phyloP scores from a whole-genome alignment of 305 asterid species.

The Solanum hybrid region DNA sequence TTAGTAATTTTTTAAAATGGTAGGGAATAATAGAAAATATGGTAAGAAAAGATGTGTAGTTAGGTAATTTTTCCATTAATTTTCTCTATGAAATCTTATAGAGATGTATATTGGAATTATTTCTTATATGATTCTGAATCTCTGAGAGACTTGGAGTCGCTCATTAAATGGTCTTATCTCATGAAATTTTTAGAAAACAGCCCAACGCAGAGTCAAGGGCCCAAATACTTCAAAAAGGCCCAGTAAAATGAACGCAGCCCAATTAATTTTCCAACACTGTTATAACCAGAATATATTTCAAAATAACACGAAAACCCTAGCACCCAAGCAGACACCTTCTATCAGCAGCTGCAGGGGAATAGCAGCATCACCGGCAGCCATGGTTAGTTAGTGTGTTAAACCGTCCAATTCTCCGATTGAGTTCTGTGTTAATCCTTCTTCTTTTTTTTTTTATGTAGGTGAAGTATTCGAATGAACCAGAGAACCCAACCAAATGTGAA shows the following conservation, averaged over 20 bases:
- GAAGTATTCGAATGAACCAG: slow-evolving; percentile 72
- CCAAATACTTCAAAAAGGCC: neutral
- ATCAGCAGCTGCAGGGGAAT: neutral
- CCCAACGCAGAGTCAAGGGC: neutral
- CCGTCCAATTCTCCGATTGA: neutral
- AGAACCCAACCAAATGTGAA: slow-evolving; percentile 57
- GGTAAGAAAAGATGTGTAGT: too few relatives aligned
- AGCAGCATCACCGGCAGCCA: neutral
- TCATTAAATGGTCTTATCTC: neutral
- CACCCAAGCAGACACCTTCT: neutral
- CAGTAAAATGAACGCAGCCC: neutral
- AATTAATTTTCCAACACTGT: neutral
- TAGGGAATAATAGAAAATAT: too few relatives aligned
- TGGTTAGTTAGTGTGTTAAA: neutral
- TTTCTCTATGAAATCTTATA: neutral
- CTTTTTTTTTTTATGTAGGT: slow-evolving; percentile 31
- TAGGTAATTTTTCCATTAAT: too few relatives aligned
- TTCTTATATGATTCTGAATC: neutral
- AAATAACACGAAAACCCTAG: neutral
- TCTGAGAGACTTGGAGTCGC: neutral
- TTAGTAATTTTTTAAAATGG: too few relatives aligned
- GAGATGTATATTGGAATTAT: neutral
- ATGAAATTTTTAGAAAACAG: neutral
- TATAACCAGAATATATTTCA: neutral
- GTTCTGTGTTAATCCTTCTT: neutral